Evolutionary conservation across 2,329 filamentous ascomycete species (phyloP).

Genomic region (Cadophora malorum): DNA sequence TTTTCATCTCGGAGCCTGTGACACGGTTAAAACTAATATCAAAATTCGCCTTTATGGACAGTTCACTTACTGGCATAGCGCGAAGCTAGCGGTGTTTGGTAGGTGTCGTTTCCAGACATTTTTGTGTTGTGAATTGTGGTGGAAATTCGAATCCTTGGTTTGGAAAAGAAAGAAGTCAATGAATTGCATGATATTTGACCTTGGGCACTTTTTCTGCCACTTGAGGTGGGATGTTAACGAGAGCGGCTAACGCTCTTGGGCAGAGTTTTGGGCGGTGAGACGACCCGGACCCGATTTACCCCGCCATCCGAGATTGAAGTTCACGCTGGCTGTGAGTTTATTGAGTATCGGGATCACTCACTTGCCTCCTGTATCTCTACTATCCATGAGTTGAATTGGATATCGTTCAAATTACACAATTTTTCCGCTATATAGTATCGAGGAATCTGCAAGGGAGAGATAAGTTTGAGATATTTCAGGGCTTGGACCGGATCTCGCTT

Average conservation of each 20-base stretch:
- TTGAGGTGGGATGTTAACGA: conserved; percentile 5
- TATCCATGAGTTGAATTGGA: no score
- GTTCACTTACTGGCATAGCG: conserved; percentile 64
- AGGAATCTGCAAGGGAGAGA: no score
- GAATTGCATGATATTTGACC: neutral
- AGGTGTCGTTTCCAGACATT: conserved; percentile 53
- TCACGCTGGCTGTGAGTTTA: no score
- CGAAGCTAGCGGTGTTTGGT: conserved; percentile 72
- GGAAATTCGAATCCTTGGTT: neutral
- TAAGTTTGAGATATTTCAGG: no score
- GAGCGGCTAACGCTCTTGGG: neutral
- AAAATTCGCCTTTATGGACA: neutral
- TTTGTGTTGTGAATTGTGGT: conserved; percentile 15
- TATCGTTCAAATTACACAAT: no score
- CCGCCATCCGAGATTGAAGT: neutral
- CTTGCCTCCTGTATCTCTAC: no score
- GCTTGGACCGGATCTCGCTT: no score
- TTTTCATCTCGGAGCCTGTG: conserved; percentile 66
- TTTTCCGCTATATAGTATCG: no score
- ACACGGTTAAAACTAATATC: conserved; percentile 14
- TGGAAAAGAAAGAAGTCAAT: neutral
- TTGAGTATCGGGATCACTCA: no score
- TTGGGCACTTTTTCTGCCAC: neutral
- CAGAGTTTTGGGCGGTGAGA: neutral
- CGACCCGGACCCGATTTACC: neutral